These are phyloP conservation scores for Microbotryum lychnidis-dioicae DNA, from an alignment of 1,284 basidiomycete species.

Conservation along the genomic window DNA sequence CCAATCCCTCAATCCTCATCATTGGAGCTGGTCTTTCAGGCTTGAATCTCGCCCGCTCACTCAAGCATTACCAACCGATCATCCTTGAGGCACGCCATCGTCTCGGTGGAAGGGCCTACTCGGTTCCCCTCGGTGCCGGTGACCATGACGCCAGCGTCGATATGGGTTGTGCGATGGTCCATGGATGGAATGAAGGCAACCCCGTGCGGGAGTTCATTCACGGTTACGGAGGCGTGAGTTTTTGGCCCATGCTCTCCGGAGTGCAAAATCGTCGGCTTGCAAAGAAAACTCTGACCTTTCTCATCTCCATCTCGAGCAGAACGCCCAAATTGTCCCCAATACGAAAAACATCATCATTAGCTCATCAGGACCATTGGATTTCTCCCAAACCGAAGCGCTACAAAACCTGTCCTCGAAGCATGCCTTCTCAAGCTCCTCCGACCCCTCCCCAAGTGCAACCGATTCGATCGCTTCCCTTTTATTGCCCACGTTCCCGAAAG, in stretches of 20 bases:
- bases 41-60: slow-evolving; percentile 43
- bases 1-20: slow-evolving; percentile 8
- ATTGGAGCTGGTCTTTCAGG: slow-evolving; percentile 41
- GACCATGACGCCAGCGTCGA: slow-evolving; percentile 9
- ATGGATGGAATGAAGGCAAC: slow-evolving; percentile 25
- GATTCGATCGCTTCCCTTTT: slow-evolving; percentile 19
- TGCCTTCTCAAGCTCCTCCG: slow-evolving; percentile 6
- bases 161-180: slow-evolving; percentile 17
- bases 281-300: not conserved
- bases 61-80: slow-evolving; percentile 47
- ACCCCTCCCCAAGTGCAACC: not conserved
- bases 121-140: not conserved
- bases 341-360: slow-evolving; percentile 1
- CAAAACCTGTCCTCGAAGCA: slow-evolving; percentile 13
- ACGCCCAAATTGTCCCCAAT: slow-evolving; percentile 18
- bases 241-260: not conserved
- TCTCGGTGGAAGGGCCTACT: slow-evolving; percentile 20
- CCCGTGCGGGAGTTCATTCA: not conserved
- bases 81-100: slow-evolving; percentile 45
- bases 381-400: slow-evolving; percentile 13
- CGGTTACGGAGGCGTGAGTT: slow-evolving; percentile 4
- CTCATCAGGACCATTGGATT: not conserved
- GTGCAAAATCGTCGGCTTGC: no score
- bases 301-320: not conserved
- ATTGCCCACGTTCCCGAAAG: slow-evolving; percentile 3